phyloP scores from a whole-genome alignment of 352 stramenopile species.

The Globisporangium cystogenes region DNA sequence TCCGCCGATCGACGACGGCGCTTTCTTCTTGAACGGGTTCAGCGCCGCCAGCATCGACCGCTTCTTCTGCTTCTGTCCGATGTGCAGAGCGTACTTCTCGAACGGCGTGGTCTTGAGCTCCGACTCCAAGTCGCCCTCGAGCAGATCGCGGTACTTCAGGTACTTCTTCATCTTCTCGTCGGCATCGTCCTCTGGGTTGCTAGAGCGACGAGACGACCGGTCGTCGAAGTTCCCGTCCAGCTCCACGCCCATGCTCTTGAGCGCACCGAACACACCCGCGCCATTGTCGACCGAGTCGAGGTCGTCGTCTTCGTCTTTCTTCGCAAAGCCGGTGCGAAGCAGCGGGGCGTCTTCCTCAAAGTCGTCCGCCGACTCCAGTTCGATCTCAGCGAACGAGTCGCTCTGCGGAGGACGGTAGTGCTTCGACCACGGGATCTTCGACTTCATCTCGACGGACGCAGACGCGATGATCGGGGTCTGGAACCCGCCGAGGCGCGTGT shows the following conservation, averaged over 20 bases:
- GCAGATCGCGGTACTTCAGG: conserved; percentile 64
- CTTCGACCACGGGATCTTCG: conserved; percentile 81
- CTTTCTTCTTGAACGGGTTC: conserved; percentile 73
- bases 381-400: conserved; percentile 62
- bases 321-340: conserved; percentile 16
- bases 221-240: conserved; percentile 67
- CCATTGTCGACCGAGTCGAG: conserved; percentile 61
- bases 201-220: conserved; percentile 45
- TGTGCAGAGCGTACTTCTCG: conserved; percentile 83
- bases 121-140: conserved; percentile 62
- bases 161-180: conserved; percentile 70
- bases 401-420: conserved; percentile 65
- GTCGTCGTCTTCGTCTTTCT: conserved; percentile 15
- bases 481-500: conserved; percentile 85
- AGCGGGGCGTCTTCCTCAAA: conserved; percentile 50
- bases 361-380: conserved; percentile 55
- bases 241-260: conserved; percentile 82
- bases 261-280: conserved; percentile 78
- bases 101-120: conserved; percentile 85
- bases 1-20: conserved; percentile 23
- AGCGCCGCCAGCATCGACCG: conserved; percentile 50
- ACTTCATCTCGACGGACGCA: conserved; percentile 78
- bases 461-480: conserved; percentile 81
- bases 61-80: conserved; percentile 77
- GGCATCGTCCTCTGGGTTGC: conserved; percentile 41